Conservation (phyloP, 2,329 filamentous ascomycete genomes). For the Calonectria pseudoturangicola region DNA sequence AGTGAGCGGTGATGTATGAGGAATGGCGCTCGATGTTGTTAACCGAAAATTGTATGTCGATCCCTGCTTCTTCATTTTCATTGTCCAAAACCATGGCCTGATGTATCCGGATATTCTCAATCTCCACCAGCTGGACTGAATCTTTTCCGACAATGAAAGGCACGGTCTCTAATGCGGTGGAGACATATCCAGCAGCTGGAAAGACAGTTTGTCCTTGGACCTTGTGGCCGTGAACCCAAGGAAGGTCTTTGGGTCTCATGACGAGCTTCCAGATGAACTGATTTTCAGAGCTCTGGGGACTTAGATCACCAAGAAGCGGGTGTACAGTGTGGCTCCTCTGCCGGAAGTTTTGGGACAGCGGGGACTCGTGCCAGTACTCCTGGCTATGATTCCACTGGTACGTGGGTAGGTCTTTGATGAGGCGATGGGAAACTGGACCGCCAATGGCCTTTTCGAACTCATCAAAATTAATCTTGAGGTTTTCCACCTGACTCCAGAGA, state of each 20-base stretch:
- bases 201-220: slow-evolving; percentile 60
- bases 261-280: slow-evolving; percentile 52
- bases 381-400: slow-evolving; percentile 17
- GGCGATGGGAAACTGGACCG: neutral
- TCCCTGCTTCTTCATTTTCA: slow-evolving; percentile 13
- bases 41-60: slow-evolving; percentile 4
- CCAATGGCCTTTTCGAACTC: neutral
- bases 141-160: slow-evolving; percentile 29
- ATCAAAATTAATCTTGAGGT: neutral
- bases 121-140: slow-evolving; percentile 2
- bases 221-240: slow-evolving; percentile 64
- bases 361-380: slow-evolving; percentile 16
- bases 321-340: slow-evolving; percentile 2
- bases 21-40: neutral
- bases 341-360: neutral
- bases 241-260: slow-evolving; percentile 51
- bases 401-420: neutral
- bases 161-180: slow-evolving; percentile 59
- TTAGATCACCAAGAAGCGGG: slow-evolving; percentile 12
- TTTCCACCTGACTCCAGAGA: slow-evolving; percentile 18
- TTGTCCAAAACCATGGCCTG: slow-evolving; percentile 47
- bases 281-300: slow-evolving; percentile 17
- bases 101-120: slow-evolving; percentile 13
- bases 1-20: neutral
- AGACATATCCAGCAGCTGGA: slow-evolving; percentile 61